Percentiles rank a stretch among this genome's conserved stretches.
Conservation (phyloP, 805 yeast genomes). For the Cyberlindnera lachancei region DNA sequence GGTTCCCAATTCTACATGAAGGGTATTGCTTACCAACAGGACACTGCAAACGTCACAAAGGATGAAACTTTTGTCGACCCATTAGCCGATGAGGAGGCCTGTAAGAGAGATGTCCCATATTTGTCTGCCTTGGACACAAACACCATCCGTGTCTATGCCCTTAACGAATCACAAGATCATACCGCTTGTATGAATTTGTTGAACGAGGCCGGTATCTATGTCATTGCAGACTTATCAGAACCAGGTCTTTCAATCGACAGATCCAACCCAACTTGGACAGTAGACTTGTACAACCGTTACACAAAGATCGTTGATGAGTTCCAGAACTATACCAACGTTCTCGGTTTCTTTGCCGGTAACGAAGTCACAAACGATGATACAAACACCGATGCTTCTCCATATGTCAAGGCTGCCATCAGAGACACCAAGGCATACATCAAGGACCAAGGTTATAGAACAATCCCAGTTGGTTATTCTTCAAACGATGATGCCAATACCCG, state of each 20-base stretch:
- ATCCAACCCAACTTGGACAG: conserved; percentile 53
- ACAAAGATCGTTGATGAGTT: conserved; percentile 61
- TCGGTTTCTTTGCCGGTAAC: conserved; percentile 84
- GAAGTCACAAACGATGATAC: conserved; percentile 64
- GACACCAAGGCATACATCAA: conserved; percentile 65
- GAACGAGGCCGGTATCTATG: conserved; percentile 70
- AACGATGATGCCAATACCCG: conserved; percentile 67
- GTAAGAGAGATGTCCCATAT: conserved; percentile 71
- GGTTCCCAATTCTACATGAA: conserved; percentile 72
- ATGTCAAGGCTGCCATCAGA: conserved; percentile 78
- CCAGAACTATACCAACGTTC: conserved; percentile 60
- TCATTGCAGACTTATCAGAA: conserved; percentile 71
- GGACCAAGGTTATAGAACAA: conserved; percentile 51
- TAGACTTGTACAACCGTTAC: conserved; percentile 59
- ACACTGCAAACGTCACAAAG: conserved; percentile 42
- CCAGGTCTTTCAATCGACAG: conserved; percentile 61
- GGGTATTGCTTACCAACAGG: conserved; percentile 78
- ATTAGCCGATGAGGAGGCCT: conserved; percentile 50
- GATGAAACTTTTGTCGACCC: conserved; percentile 56
- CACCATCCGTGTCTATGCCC: conserved; percentile 69
- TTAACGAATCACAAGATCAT: conserved; percentile 59
- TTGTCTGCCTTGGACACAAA: conserved; percentile 56
- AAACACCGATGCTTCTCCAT: conserved; percentile 72
- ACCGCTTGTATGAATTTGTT: conserved; percentile 58
- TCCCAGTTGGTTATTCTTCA: conserved; percentile 80